Conservation (phyloP, 164 flowering plant species). For the Umbellularia californica region DNA sequence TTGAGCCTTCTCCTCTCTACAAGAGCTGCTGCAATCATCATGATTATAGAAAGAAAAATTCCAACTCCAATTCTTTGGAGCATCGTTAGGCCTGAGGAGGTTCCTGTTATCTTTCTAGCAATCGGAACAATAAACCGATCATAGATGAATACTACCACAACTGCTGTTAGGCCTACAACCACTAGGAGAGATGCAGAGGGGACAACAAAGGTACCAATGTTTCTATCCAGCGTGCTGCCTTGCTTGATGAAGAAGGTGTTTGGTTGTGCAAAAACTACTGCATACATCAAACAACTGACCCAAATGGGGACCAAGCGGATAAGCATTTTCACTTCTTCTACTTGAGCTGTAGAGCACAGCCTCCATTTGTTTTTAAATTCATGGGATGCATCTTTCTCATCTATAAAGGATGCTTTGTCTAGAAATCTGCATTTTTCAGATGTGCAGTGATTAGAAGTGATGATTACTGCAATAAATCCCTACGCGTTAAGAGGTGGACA, state of each 20-base stretch:
- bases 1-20: constrained; percentile 6
- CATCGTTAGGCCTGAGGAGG: constrained; percentile 2
- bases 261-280: constrained; percentile 3
- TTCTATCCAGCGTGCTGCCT: constrained; percentile 16
- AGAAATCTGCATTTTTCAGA: no score
- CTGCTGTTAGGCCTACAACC: no score
- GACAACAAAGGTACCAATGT: background rate
- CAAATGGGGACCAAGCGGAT: constrained; percentile 8
- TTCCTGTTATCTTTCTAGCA: background rate
- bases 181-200: constrained; percentile 3
- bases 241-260: constrained; percentile 18
- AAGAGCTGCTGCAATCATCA: constrained; percentile 4
- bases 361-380: background rate
- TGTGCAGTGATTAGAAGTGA: no score
- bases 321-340: constrained; percentile 7
- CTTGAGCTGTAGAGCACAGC: constrained; percentile 5
- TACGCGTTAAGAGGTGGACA: no score
- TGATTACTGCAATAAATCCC: no score
- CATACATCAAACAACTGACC: constrained; percentile 10
- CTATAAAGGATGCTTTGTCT: no score
- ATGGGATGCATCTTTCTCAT: no score
- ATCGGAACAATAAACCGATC: constrained; percentile 7
- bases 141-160: background rate
- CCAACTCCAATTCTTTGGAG: constrained; percentile 10
- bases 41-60: background rate